A percentile compares a stretch with the other conserved stretches of the same genome.
Evolutionary conservation across 208 protist species (phyloP).

Genomic region (Acanthamoeba healyi): DNA sequence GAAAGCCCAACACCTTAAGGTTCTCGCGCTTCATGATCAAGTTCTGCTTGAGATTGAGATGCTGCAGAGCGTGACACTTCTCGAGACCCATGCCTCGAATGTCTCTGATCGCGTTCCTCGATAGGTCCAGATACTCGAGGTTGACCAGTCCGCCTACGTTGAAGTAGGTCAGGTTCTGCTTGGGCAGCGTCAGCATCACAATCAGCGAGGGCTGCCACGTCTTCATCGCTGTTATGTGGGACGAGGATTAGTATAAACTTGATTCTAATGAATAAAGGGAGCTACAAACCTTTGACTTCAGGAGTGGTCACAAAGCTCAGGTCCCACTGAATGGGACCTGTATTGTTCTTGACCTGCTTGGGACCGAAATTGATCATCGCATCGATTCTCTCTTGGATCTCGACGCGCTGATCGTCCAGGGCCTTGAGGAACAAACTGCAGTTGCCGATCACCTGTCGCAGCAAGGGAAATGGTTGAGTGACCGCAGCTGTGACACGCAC

Average conservation of each 20-base stretch:
- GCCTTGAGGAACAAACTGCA: constrained; percentile 20
- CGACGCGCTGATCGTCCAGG: constrained; percentile 39
- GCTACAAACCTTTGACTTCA: constrained; percentile 26
- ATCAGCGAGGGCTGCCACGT: constrained; percentile 51
- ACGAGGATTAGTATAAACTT: neutral
- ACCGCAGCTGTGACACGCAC: neutral
- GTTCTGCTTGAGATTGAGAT: constrained; percentile 71
- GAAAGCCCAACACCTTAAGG: constrained; percentile 64
- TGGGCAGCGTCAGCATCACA: constrained; percentile 65
- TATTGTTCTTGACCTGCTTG: constrained; percentile 25
- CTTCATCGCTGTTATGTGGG: constrained; percentile 36
- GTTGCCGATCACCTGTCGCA: constrained; percentile 56
- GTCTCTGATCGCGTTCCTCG: constrained; percentile 33
- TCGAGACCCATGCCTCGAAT: constrained; percentile 66
- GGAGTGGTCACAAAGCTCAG: constrained; percentile 38
- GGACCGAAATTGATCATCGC: constrained; percentile 28
- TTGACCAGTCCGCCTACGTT: constrained; percentile 55
- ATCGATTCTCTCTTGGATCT: constrained; percentile 19
- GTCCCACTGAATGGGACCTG: constrained; percentile 45
- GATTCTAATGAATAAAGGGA: neutral
- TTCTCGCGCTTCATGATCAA: constrained; percentile 44
- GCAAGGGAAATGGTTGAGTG: neutral
- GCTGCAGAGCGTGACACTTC: constrained; percentile 34
- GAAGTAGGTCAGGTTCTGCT: constrained; percentile 63
- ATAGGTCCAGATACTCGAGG: constrained; percentile 67